These are phyloP conservation scores for Eimeria praecox DNA, from an alignment of 169 alveolate species.

Conservation along the genomic window DNA sequence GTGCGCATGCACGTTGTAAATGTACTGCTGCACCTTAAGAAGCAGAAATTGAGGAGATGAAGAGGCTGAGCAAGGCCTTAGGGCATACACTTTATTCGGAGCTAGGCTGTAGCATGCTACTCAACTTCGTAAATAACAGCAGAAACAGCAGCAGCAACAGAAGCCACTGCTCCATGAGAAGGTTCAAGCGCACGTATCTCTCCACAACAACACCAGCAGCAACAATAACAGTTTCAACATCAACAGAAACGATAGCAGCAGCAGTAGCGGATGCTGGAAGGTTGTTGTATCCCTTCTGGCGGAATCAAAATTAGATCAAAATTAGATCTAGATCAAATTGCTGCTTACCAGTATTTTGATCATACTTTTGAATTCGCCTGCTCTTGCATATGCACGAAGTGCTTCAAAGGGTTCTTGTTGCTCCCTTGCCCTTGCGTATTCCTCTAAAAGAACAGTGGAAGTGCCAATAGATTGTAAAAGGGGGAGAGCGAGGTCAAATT, in stretches of 20 bases:
- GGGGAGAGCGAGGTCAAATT: not conserved
- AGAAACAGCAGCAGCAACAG: no score
- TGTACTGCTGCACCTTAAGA: not conserved
- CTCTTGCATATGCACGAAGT: conserved; percentile 31
- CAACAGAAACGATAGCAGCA: no score
- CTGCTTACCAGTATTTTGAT: conserved; percentile 43
- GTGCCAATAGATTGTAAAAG: not conserved
- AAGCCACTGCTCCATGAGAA: no score
- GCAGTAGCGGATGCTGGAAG: no score
- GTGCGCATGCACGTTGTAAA: not conserved
- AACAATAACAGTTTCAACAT: no score
- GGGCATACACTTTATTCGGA: no score
- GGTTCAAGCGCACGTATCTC: no score
- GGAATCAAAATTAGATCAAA: not conserved
- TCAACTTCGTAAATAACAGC: no score
- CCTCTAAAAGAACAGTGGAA: not conserved
- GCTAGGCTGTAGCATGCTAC: no score
- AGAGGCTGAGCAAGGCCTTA: no score
- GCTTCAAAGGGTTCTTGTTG: conserved; percentile 1
- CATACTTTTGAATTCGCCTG: not conserved
- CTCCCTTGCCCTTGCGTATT: conserved; percentile 14
- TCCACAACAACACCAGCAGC: no score
- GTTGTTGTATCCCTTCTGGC: not conserved
- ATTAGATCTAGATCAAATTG: not conserved
- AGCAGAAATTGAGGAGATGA: no score